Base-by-base conservation (phyloP, 2,329 filamentous ascomycete species). In the Phialophora tarda region DNA sequence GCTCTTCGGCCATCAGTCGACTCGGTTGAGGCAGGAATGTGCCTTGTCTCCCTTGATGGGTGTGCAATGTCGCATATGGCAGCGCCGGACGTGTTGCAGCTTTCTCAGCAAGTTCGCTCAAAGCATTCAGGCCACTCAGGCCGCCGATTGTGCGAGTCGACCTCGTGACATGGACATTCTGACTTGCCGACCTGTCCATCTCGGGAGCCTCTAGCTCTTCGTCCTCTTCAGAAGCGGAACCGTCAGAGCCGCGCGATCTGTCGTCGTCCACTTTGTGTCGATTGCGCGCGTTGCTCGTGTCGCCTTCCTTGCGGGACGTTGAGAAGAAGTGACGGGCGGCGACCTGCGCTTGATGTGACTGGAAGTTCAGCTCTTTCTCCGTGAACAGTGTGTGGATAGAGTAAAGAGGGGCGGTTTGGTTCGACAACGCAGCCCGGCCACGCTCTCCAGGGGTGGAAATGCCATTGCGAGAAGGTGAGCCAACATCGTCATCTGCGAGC, bases 351-450 rank as follows among this genome's bases (percentile, higher is more conserved):
- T 84, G 82, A 71, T 88, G 87, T 67, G 86, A 86, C 63, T 86
- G 85, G 75, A 86, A 80, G 59, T 83, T 83, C 61, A 89, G 82
- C 75, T 89, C 87, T 78, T 89, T 89, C 68, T 89, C 87, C 2
- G 86, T 89, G 74, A 89, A 89, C 17, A 89, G 80, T n/a, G 84
- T 82, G 63, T 88, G 83, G 64, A 89, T 82, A 7, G 85, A 87
- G 76, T 88, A 88, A 4, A 83, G 80, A 1, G 86, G 83, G 68
- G 85, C 83, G 71, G 85, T 85, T 69, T 89, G 86, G 54, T 83
- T 79, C 57, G 84, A 82, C 56, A 83, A 75, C 32, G 79, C 79
- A 71, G 82, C 82, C 11, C 82, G 79, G 74, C 84, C 85, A 70
- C 86, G 85, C 77, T 78, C 85, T 76, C 76, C 80, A 60, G 75